phyloP scores from a whole-genome alignment of 2,329 filamentous ascomycete genomes.

The Arthrobotrys pseudoclavata region DNA sequence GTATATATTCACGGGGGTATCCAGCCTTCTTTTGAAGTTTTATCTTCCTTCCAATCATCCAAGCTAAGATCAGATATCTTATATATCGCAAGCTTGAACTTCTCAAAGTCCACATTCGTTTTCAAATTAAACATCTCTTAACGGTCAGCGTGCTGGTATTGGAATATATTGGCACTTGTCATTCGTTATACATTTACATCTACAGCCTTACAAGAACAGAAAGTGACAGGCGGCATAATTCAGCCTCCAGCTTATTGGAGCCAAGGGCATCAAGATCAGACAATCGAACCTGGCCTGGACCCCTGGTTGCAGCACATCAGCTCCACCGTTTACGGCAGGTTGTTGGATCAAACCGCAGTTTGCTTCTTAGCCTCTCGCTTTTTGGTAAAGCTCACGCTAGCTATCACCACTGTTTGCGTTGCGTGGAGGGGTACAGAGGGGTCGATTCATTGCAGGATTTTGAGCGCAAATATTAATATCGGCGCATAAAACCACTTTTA shows the following conservation, averaged over 20 bases:
- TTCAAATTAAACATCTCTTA: neutral
- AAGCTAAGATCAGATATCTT: slow-evolving; percentile 21
- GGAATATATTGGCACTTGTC: slow-evolving; percentile 12
- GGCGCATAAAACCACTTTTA: slow-evolving; percentile 30
- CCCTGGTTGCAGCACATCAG: slow-evolving; percentile 33
- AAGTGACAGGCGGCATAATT: slow-evolving; percentile 42
- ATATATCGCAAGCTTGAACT: slow-evolving; percentile 17
- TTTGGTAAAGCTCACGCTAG: slow-evolving; percentile 11
- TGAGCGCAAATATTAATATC: slow-evolving; percentile 37
- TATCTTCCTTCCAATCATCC: neutral
- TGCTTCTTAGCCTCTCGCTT: slow-evolving; percentile 52
- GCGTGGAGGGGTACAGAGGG: slow-evolving; percentile 27
- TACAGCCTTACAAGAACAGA: slow-evolving; percentile 21
- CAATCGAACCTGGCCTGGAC: slow-evolving; percentile 37
- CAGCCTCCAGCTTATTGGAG: slow-evolving; percentile 51
- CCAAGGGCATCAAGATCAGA: slow-evolving; percentile 1
- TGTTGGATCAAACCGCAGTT: slow-evolving; percentile 56
- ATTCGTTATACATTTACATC: slow-evolving; percentile 32
- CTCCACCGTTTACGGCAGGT: slow-evolving; percentile 30
- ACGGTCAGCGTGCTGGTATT: slow-evolving; percentile 14
- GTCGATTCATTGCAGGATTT: slow-evolving; percentile 17
- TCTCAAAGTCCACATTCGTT: slow-evolving; percentile 38
- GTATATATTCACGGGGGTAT: slow-evolving; percentile 45
- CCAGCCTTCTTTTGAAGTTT: slow-evolving; percentile 26
- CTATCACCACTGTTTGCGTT: slow-evolving; percentile 26